Base-by-base conservation (phyloP, 441 rosid genomes). In the Brassica hybrid region DNA sequence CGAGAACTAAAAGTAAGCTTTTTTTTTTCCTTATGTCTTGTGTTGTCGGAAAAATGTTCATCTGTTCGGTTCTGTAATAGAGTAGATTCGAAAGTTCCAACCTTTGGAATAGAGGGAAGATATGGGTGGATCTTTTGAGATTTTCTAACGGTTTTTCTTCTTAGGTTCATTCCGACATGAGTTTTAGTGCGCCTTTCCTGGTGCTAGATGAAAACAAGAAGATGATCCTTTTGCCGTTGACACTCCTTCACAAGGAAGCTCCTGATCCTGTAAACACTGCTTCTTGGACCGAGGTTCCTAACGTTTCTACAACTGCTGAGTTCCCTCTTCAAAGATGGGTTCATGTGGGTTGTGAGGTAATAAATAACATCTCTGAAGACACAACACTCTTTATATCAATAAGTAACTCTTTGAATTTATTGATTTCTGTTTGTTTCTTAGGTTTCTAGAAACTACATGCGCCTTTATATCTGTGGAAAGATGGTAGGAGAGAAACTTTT, bases 271-370 rank as follows among this genome's bases (percentile, higher is more conserved):
- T 71, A 17, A 75, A 76, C 75, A 70, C 84, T 62, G 43, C 73
- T 76, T 71, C 83, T 3, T 62, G 76, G 81, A 73, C 68, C 1
- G 85, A 85, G 74, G 76, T 77, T 72, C 81, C 73, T 5, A 76
- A 84, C 36, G 82, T 85, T 63, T 84, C 87, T 9, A 69, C 77
- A 65, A 77, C 66, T 34, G 41, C 45, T 62, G 86, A 83, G 77
- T 81, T 85, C 67, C 87, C 91, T 65, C 78, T 84, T 57, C 87
- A 81, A 54, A 85, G 80, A 75, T 90, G 97, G 97, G 74, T 86
- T 62, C 97, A 90, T 80, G 88, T 90, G 56, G 93, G 90, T 68
- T 91, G 89, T 32, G 86, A 86, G 91, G 94, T 87, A 77, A 43
- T 16, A 27, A 18, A 50, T 50, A 50, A 2, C 25, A 72, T 76